Percentiles rank a stretch among this genome's conserved stretches.
Evolutionary conservation across 345 rosid species (phyloP).

Genomic region (Cardamine occulta): DNA sequence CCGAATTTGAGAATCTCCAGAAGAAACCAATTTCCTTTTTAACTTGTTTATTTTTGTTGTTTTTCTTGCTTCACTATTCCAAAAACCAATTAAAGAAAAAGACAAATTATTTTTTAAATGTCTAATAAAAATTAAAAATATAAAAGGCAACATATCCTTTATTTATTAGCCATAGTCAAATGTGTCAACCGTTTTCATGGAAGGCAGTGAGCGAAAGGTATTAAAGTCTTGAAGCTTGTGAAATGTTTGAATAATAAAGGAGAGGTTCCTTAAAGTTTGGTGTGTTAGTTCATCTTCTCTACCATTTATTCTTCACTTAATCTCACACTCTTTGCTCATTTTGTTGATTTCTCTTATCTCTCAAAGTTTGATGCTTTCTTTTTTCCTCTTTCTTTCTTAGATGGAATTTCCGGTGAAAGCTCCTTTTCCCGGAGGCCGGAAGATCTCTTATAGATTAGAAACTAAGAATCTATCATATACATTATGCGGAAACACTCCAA

Average conservation of each 20-base stretch:
- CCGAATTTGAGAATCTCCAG: conserved; percentile 15
- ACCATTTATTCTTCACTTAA: conserved; percentile 43
- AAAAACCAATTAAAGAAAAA: conserved; percentile 3
- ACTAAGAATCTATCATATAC: conserved; percentile 63
- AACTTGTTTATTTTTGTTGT: not conserved
- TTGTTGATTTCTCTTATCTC: conserved; percentile 39
- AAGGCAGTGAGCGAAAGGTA: conserved; percentile 31
- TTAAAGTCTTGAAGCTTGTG: conserved; percentile 27
- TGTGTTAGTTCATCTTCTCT: conserved; percentile 80
- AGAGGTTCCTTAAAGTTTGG: conserved; percentile 56
- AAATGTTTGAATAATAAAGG: conserved; percentile 15
- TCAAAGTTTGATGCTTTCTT: conserved; percentile 28
- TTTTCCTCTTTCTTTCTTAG: conserved; percentile 30
- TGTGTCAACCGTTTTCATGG: conserved; percentile 27
- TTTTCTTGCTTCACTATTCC: conserved; percentile 11
- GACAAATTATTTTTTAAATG: not conserved
- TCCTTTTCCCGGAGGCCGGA: conserved; percentile 50
- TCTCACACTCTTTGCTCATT: conserved; percentile 37
- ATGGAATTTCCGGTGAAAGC: conserved; percentile 76
- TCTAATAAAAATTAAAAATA: not conserved
- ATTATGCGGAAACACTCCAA: conserved; percentile 52
- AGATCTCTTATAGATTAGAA: conserved; percentile 55
- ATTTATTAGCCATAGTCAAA: conserved; percentile 14
- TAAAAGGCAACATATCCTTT: conserved; percentile 10
- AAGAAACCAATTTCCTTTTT: conserved; percentile 29